Conservation (phyloP, 805 yeast genomes). For the Alloascoidea hylecoeti region DNA sequence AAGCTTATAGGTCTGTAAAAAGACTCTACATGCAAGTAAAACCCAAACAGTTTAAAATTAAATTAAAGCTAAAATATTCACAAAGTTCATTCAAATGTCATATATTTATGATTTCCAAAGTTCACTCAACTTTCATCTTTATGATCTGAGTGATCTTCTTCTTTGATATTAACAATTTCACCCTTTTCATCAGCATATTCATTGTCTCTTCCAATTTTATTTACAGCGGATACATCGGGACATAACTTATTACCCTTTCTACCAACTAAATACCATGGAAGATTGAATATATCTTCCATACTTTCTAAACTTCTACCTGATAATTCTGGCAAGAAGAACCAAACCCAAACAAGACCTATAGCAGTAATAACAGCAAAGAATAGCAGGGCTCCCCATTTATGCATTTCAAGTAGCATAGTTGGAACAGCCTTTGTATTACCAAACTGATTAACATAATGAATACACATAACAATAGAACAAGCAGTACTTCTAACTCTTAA, state of each 20-base stretch:
- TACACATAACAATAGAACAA: slow-evolving; percentile 35
- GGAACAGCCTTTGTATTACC: slow-evolving; percentile 45
- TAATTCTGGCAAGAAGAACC: slow-evolving; percentile 36
- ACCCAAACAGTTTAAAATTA: too few relatives aligned
- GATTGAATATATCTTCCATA: slow-evolving; percentile 34
- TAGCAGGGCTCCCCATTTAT: slow-evolving; percentile 34
- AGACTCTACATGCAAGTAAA: too few relatives aligned
- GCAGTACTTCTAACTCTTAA: slow-evolving; percentile 33
- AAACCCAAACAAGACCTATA: slow-evolving; percentile 28
- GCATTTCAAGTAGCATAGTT: slow-evolving; percentile 29
- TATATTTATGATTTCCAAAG: too few relatives aligned
- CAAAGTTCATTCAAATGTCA: too few relatives aligned
- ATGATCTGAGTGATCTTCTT: too few relatives aligned
- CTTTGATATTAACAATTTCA: too few relatives aligned
- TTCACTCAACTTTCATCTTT: too few relatives aligned
- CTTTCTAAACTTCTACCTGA: slow-evolving; percentile 35
- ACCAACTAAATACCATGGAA: slow-evolving; percentile 47
- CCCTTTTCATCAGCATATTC: too few relatives aligned
- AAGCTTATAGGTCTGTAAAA: too few relatives aligned
- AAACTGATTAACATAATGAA: slow-evolving; percentile 43
- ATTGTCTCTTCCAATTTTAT: too few relatives aligned
- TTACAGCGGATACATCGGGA: slow-evolving; percentile 33
- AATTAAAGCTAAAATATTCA: too few relatives aligned
- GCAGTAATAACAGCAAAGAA: slow-evolving; percentile 30
- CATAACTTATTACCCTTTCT: slow-evolving; percentile 36